Percentiles rank a stretch among this genome's conserved stretches.
Evolutionary conservation across 495 filamentous ascomycete genomes (phyloP).

Genomic region (Rostrohypoxylon terebratum): DNA sequence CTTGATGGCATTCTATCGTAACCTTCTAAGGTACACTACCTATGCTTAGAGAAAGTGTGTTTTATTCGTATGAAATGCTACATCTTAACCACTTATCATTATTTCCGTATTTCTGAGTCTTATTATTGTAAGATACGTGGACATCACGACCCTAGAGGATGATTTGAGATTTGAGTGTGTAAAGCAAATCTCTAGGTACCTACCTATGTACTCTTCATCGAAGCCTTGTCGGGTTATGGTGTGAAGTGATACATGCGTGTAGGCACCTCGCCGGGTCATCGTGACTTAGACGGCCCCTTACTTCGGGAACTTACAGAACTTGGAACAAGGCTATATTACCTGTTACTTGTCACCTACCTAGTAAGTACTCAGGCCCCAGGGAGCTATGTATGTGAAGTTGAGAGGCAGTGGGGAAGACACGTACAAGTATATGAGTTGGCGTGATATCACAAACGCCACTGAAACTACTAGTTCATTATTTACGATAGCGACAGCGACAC

Average conservation of each 20-base stretch:
- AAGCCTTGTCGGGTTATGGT: neutral
- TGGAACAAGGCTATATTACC: constrained; percentile 10
- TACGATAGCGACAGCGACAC: neutral
- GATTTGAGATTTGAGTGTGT: too few relatives aligned
- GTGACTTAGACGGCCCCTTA: constrained; percentile 15
- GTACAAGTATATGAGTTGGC: constrained; percentile 15
- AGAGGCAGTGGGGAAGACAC: neutral
- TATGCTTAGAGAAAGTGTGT: too few relatives aligned
- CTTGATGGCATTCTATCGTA: too few relatives aligned
- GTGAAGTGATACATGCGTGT: constrained; percentile 5
- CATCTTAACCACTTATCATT: too few relatives aligned
- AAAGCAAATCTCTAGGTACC: neutral
- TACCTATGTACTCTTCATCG: neutral
- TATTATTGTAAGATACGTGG: too few relatives aligned
- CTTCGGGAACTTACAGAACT: constrained; percentile 23
- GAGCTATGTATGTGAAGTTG: neutral
- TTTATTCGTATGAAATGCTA: too few relatives aligned
- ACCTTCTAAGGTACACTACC: too few relatives aligned
- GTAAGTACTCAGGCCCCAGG: neutral
- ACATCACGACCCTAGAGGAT: neutral
- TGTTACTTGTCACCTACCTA: neutral
- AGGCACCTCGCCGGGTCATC: neutral
- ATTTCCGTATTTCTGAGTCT: too few relatives aligned
- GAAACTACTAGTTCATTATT: constrained; percentile 9
- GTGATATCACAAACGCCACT: neutral